Base-by-base conservation (phyloP, 2,329 filamentous ascomycete species). In the Microsporum canis region DNA sequence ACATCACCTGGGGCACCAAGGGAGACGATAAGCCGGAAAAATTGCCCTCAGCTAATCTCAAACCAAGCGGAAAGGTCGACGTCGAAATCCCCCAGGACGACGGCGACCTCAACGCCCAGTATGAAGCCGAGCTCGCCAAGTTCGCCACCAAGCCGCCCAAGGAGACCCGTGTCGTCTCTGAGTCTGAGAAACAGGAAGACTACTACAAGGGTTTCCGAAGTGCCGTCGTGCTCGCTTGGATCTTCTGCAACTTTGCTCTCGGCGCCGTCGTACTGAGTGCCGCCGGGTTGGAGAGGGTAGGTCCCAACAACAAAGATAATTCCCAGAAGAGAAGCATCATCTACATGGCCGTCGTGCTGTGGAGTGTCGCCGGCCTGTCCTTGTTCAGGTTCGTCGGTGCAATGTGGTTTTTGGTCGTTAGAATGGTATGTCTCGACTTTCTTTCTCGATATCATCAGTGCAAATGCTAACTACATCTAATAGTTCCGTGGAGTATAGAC, bases 141-240 rank as follows among this genome's bases (percentile, higher is more conserved):
- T 95, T 97, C 71, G 76, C 81, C 51, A 77, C 78, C 31, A 97
- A 96, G 74, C 84, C 84, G 53, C 85, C 87, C 33, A 84, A 87
- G 65, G 86, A 90, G 64, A 80, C 84, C 39, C 70, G 71, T 17
- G 62, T 64, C 1, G 66, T 76, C 1, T 78, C 78, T n/a, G 75
- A 82, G 8, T 71, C 77, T 49, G 91, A 96, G 71, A 89, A 88
- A 70, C 92, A 99, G 74, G 90, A 96, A 79, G 94, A 99, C 73
- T 99, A 97, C 77, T 99, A 99, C 82, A 91, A 91, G 69, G 94
- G 91, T 66, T 96, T 99, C 73, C 85, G 94, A 64, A 95, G 89
- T 23, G 84, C 89, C 33, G 91, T 96, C 66, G 94, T 99, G 34
- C 79, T 97, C 58, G 85, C 88, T 66, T 99, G 94, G 94, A 96